Evolutionary conservation across 2,329 filamentous ascomycete species (phyloP), one percentile per base, ranked within the genome.

Genomic region (Gaeumannomyces tritici): DNA sequence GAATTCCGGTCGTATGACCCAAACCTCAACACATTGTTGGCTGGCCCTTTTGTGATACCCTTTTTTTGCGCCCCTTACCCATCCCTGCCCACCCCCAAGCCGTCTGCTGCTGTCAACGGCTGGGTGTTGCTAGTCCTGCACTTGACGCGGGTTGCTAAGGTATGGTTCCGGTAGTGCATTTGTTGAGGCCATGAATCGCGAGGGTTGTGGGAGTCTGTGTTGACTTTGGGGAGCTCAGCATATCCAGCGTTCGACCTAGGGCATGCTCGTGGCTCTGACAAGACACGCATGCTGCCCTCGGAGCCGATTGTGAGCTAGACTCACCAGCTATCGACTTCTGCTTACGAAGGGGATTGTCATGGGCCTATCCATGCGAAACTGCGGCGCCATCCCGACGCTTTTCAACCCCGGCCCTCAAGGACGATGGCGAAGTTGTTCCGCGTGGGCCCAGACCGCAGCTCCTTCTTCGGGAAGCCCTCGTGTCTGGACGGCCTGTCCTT

Each of bases 361-460:
- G 21, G 42, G 21, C 24, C 21, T 24, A 51, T 9, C 15, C 42
- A 51, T 51, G 21, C 21, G 11, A 51, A 24, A 1, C 42, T 51
- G 18, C 11, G 24, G 42, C 7, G 42, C 42, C n/a, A 18, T 7
- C 13, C 5, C 21, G 42, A 9, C n/a, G 21, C 11, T 57, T 26
- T 28, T 59, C 55, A 33, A 55, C 57, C 62, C n/a, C 61, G 58
- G 62, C 65, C 68, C 59, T 76, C 78, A 64, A 96, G 73, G 21
- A 91, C 83, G 68, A 98, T 87, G 18, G 89, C 86, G 73, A 98
- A 99, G 71, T 99, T 98, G 75, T 99, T 99, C 72, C 92, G 85
- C 28, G 80, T 83, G 61, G 80, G 78, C 13, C 93, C 93, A 27
- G 90, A 83, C 65, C 90, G 88, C 55, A 96, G 73, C 72, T 95